Evolutionary conservation across 345 rosid species (phyloP).

Genomic region (Fremontodendron californicum): DNA sequence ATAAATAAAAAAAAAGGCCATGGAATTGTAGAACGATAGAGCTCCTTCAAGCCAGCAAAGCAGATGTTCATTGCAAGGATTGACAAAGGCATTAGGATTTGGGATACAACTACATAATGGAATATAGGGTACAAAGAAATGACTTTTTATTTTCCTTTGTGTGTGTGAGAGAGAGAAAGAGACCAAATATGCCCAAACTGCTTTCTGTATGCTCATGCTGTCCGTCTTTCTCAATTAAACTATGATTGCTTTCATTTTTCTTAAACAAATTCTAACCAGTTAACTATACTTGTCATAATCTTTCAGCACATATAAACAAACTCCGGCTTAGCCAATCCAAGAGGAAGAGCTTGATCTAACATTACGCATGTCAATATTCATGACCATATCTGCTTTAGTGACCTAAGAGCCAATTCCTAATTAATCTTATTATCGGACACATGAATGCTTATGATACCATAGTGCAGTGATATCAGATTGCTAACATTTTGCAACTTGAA

Average conservation of each 20-base stretch:
- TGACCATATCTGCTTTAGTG: neutral
- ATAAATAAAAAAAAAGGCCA: neutral
- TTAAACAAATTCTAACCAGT: neutral
- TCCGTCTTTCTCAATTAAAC: neutral
- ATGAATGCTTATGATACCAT: neutral
- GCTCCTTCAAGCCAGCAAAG: neutral
- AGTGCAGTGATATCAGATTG: neutral
- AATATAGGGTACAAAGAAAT: neutral
- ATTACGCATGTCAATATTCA: neutral
- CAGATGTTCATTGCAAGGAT: neutral
- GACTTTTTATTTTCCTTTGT: no score
- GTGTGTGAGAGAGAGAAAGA: neutral
- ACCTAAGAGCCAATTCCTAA: neutral
- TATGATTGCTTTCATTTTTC: neutral
- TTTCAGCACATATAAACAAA: neutral
- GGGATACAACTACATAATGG: neutral
- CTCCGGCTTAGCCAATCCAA: neutral
- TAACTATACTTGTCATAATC: neutral
- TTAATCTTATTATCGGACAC: neutral
- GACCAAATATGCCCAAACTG: neutral
- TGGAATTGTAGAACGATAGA: neutral
- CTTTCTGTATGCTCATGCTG: neutral
- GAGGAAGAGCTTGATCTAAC: neutral
- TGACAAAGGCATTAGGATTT: neutral
- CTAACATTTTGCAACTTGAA: neutral